phyloP scores from a whole-genome alignment of 805 yeast genomes.

The Cyberlindnera subsufficiens region DNA sequence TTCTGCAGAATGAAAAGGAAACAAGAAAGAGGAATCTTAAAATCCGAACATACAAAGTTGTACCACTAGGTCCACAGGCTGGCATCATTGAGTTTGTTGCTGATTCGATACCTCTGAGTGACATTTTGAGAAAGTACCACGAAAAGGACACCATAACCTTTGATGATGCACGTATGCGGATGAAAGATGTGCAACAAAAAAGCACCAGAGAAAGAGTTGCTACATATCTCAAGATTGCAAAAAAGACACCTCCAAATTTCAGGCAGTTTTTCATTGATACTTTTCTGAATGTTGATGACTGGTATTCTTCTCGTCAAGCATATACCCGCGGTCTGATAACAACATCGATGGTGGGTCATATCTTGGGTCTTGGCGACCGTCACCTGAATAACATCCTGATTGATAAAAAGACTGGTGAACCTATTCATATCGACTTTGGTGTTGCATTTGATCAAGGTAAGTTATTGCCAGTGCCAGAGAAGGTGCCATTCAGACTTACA shows the following conservation, averaged over 20 bases:
- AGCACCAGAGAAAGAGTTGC: constrained; percentile 37
- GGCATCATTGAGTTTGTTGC: constrained; percentile 91
- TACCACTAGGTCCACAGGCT: constrained; percentile 81
- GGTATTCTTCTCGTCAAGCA: constrained; percentile 61
- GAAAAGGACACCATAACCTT: constrained; percentile 40
- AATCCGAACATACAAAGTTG: constrained; percentile 80
- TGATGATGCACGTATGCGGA: constrained; percentile 54
- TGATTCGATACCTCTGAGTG: constrained; percentile 65
- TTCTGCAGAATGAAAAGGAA: constrained; percentile 50
- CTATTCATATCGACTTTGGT: constrained; percentile 93
- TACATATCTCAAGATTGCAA: constrained; percentile 41
- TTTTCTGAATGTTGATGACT: constrained; percentile 59
- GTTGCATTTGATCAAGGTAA: constrained; percentile 95
- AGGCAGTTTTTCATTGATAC: constrained; percentile 63
- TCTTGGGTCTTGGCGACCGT: constrained; percentile 91
- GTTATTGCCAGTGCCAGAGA: constrained; percentile 78
- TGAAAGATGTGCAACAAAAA: constrained; percentile 52
- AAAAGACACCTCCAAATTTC: constrained; percentile 58
- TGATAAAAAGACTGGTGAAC: constrained; percentile 82
- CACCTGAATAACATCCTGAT: constrained; percentile 86
- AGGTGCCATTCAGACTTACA: constrained; percentile 89
- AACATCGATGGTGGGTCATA: constrained; percentile 79
- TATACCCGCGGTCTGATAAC: constrained; percentile 81
- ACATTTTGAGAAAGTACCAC: constrained; percentile 64
- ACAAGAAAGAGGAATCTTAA: constrained; percentile 52